Conservation (phyloP, 1,284 basidiomycete genomes). For the Ustilago esculenta region DNA sequence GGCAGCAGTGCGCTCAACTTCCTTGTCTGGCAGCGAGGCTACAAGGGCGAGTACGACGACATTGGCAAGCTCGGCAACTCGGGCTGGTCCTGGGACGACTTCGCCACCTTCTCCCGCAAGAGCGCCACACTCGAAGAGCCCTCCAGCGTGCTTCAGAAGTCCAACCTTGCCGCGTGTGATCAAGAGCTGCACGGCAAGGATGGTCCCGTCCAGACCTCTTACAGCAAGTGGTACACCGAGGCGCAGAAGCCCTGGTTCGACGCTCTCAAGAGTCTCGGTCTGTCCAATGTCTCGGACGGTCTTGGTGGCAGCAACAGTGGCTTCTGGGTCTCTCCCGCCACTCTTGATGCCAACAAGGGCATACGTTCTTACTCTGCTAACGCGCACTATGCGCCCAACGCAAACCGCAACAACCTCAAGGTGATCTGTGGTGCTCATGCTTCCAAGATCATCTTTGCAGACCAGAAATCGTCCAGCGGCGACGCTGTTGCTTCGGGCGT, state of each 20-base stretch:
- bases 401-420: slow-evolving; percentile 40
- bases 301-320: slow-evolving; percentile 49
- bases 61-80: slow-evolving; percentile 48
- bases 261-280: slow-evolving; percentile 46
- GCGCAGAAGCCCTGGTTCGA: slow-evolving; percentile 52
- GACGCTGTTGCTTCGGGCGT: slow-evolving; percentile 56
- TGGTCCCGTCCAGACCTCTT: slow-evolving; percentile 49
- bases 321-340: slow-evolving; percentile 50
- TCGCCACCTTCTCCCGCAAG: slow-evolving; percentile 35
- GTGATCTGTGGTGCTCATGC: slow-evolving; percentile 53
- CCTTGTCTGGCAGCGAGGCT: slow-evolving; percentile 55
- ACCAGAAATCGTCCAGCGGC: slow-evolving; percentile 11
- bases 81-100: slow-evolving; percentile 56
- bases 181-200: slow-evolving; percentile 40
- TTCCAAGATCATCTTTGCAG: slow-evolving; percentile 36
- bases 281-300: slow-evolving; percentile 38
- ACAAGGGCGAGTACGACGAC: slow-evolving; percentile 53
- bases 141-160: slow-evolving; percentile 39
- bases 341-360: slow-evolving; percentile 34
- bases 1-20: slow-evolving; percentile 69
- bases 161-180: slow-evolving; percentile 45
- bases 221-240: slow-evolving; percentile 53
- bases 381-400: slow-evolving; percentile 52
- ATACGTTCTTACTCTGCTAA: slow-evolving; percentile 46
- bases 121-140: slow-evolving; percentile 36